Base-by-base conservation (phyloP, 192 early-diverging fungal genomes). In the Coemansia sp. region DNA sequence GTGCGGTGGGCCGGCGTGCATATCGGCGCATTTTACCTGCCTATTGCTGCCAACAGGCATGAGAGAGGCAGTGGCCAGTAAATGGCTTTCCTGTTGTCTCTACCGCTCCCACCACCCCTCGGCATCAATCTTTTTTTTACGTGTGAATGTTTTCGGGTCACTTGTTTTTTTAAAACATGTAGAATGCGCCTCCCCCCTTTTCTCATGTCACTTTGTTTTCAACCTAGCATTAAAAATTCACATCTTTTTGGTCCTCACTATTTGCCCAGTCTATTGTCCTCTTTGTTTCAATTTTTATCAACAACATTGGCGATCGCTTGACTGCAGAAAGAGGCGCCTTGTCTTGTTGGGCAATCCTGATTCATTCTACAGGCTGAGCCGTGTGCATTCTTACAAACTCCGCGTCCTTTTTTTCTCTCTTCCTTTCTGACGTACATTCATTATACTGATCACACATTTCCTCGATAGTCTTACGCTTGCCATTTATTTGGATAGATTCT, bases 371-470 rank as follows among this genome's bases (percentile, higher is more conserved):
- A 51, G 21, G 27, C 48, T 33, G 35, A 34, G 31, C 53, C 14
- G 53, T 56, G 16, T 35, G 53, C 53, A 56, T 56, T 56, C 53
- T 56, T 34, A 56, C 53, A 56, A 56, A 56, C 53, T 56, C 53
- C 53, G 53, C 40, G n/a, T n/a, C n/a, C n/a, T 17, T 48, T n/a
- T 13, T 37, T 65, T 54, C 19, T 41, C 35, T n/a, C 13, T 2
- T 37, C 56, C 56, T 35, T 31, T 33, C 14, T 34, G 4, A 29
- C 56, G 10, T 62, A 11, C 19, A n/a, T 62, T 31, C 60, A 62
- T 62, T 56, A 7, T 34, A 33, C 53, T 56, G 53, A 56, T 33
- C 29, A 33, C 31, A 11, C 31, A 16, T 17, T 17, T 56, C 13
- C 17, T 34, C 35, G 48, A 13, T 41, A 41, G 10, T 13, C 40